Evolutionary conservation across 305 asterid genomes (phyloP).

Genomic region (Fraxinus paxiana): DNA sequence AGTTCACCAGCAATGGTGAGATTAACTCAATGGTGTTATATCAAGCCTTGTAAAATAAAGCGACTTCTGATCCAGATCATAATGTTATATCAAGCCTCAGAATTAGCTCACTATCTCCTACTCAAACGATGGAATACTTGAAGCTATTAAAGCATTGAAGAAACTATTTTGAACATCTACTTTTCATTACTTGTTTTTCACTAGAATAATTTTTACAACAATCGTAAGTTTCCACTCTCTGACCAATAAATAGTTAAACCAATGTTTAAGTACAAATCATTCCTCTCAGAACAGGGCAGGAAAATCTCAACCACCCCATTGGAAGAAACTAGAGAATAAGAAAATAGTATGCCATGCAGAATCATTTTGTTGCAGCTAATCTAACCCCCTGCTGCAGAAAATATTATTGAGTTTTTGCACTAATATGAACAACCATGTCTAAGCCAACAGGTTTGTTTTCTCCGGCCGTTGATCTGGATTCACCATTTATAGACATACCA

Average conservation of each 20-base stretch:
- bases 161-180: conserved; percentile 18
- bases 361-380: background rate
- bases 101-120: background rate
- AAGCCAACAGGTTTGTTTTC: background rate
- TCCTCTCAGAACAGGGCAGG: conserved; percentile 4
- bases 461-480: background rate
- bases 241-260: conserved; percentile 31
- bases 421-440: background rate
- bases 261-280: conserved; percentile 11
- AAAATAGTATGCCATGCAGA: conserved; percentile 7
- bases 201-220: conserved; percentile 31
- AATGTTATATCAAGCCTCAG: background rate
- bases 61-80: background rate
- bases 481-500: conserved; percentile 32
- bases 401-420: background rate
- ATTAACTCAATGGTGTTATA: background rate
- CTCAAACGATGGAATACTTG: background rate
- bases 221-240: conserved; percentile 24
- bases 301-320: conserved; percentile 8
- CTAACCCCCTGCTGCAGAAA: background rate
- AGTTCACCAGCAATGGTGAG: background rate
- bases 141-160: background rate
- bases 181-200: conserved; percentile 20
- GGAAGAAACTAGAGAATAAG: conserved; percentile 9
- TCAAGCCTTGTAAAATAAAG: background rate